Evolutionary conservation across 441 rosid genomes (phyloP), one percentile per base, ranked within the genome.

Genomic region (Gossypium aridum): DNA sequence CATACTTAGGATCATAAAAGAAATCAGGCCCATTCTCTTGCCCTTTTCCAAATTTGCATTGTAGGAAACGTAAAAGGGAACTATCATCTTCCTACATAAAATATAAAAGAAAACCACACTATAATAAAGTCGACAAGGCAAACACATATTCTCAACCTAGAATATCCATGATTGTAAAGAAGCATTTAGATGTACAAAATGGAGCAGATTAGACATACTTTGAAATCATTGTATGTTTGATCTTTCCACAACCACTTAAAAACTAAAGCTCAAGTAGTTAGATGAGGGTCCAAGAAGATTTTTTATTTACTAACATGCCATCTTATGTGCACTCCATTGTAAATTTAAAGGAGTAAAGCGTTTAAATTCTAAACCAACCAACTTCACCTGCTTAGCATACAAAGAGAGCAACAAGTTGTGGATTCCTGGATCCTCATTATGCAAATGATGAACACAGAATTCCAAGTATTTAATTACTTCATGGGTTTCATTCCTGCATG

Each of bases 1-100:
- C 99, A 85, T 90, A 94, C 84, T 93, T 94, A 67, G 99, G 97
- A 87, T 96, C 99, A 64, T 96, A 96, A 78, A 96, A 96, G 87
- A 96, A 94, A 4, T 96, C 98, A 2, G 98, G 98, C 9, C 96
- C 91, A 72, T 85, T 87, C 81, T 96, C 98, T 78, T 74, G 85
- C 68, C 96, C 98, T 91, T 90, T 94, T 71, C 98, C 98, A 80
- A 94, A 91, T 82, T 96, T 96, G 85, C 95, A 91, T 91, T 94
- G 98, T 70, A 96, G 87, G 87, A 96, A 94, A 51, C 94, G 96
- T 81, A 94, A 82, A 77, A 96, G 97, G 64, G 97, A 85, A 78
- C 91, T 89, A 75, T 96, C 98, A 85, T 94, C 98, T 89, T 94
- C 98, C 98, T 96, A 80, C 68, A 39, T 75, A 59, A 75, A 70